A percentile compares a stretch with the other conserved stretches of the same genome.
phyloP scores from a whole-genome alignment of 306 rosid species.

The Prinsepia uniflora region DNA sequence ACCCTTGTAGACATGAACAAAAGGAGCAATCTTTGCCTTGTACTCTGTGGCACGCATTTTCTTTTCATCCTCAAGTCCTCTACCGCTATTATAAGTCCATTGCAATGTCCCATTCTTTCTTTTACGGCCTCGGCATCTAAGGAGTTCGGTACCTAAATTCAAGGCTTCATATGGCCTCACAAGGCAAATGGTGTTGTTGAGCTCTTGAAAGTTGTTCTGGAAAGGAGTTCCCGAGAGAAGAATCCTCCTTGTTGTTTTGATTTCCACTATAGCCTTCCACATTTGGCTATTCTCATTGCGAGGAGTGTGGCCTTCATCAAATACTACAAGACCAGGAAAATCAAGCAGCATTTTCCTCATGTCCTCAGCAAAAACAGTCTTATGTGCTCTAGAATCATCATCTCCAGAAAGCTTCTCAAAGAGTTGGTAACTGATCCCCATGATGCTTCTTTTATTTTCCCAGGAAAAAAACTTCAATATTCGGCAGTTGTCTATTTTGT shows the following conservation, averaged over 20 bases:
- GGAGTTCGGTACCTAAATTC: background rate
- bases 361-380: background rate
- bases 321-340: conserved; percentile 47
- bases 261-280: conserved; percentile 41
- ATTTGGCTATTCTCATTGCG: conserved; percentile 33
- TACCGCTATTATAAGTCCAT: conserved; percentile 15
- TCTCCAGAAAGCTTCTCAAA: conserved; percentile 38
- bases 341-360: conserved; percentile 37
- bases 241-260: conserved; percentile 52
- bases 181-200: conserved; percentile 45
- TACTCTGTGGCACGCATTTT: conserved; percentile 25
- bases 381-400: conserved; percentile 8
- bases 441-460: conserved; percentile 40
- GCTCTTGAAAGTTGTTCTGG: conserved; percentile 64
- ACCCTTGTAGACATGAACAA: conserved; percentile 50
- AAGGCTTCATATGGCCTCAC: conserved; percentile 36
- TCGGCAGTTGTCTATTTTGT: conserved; percentile 14
- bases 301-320: conserved; percentile 64
- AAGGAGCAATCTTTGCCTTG: conserved; percentile 36
- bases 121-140: background rate
- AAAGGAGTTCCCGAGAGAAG: conserved; percentile 76
- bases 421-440: conserved; percentile 54
- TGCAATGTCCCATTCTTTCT: conserved; percentile 19
- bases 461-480: conserved; percentile 47
- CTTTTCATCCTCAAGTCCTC: conserved; percentile 15